Evolutionary conservation across 2,329 filamentous ascomycete genomes (phyloP), one percentile per base, ranked within the genome.

Genomic region (Paracorniculantispora psalliotae): DNA sequence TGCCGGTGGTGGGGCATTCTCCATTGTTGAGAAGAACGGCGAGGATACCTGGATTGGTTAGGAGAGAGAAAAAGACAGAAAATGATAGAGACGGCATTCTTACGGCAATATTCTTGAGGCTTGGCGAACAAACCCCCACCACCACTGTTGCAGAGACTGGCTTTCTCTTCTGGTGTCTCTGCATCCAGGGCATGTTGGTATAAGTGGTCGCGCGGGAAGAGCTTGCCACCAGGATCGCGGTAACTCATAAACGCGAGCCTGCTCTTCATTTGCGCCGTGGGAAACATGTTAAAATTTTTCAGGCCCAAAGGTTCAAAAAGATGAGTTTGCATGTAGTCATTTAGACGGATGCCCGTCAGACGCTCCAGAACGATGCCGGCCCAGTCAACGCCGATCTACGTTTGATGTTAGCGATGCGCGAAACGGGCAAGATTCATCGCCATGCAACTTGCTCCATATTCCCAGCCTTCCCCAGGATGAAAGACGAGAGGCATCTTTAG

Each of bases 11-110:
- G 0, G 87, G 82, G 35, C 79, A 84, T 0, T 74, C 81, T 48
- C 88, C 87, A 61, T 86, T 73, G 67, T 90, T 90, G 26, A 90
- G 72, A 1, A 91, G 72, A 0, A 79, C 77, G 0, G 83, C 78
- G 3, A 90, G 76, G 23, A 89, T 77, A 61, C 83, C 82, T 83
- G 13, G 10, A 19, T 17, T 17, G 9, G 8, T 21, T 15, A 46
- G 23, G 35, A 19, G 44, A 63, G 9, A 65, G 48, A 13, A 33
- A 15, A 35, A 49, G 21, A n/a, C 33, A 50, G 21, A 5, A 3
- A 0, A 2, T 54, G 13, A 61, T 6, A 33, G 23, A 12, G 21
- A n/a, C 2, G 1, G 21, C n/a, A 19, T 12, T 71, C 78, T 66
- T 71, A 82, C 84, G 79, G 59, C 76, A 75, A 64, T 87, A 89